Evolutionary conservation across 78 protist species (phyloP).

Genomic region (Dictyostelium purpureum): DNA sequence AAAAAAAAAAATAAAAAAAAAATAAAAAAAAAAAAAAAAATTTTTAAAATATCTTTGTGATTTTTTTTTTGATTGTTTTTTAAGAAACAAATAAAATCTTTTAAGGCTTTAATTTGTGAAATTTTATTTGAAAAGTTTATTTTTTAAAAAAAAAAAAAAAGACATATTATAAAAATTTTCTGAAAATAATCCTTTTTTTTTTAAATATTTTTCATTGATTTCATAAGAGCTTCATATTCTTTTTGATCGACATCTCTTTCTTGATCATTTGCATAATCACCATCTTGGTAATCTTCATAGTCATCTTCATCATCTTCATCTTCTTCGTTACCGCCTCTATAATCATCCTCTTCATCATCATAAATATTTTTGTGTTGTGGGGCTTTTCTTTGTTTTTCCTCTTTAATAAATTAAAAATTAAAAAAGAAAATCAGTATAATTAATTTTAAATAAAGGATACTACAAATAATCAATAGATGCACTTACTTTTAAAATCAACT

Average conservation of each 20-base stretch:
- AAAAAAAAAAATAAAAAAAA: too few species aligned
- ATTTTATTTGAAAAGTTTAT: too few species aligned
- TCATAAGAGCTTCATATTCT: slow-evolving; percentile 29
- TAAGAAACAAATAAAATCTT: too few species aligned
- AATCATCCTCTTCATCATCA: slow-evolving; percentile 42
- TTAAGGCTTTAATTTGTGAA: too few species aligned
- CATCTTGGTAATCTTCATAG: slow-evolving; percentile 14
- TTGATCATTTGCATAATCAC: slow-evolving; percentile 13
- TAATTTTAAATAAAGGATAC: neutral
- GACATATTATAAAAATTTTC: too few species aligned
- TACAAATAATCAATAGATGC: neutral
- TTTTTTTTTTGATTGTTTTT: too few species aligned
- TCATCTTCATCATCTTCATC: slow-evolving; percentile 27
- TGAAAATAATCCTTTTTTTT: too few species aligned
- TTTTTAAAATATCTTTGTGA: too few species aligned
- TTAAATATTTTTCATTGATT: neutral
- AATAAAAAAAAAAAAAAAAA: too few species aligned
- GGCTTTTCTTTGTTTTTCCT: neutral
- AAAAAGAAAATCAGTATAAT: neutral
- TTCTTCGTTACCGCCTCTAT: neutral
- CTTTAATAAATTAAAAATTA: neutral
- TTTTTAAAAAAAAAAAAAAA: too few species aligned
- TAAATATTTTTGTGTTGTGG: slow-evolving; percentile 4
- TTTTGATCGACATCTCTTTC: slow-evolving; percentile 6
- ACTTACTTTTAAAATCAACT: slow-evolving; percentile 55